Conservation (phyloP, 1,284 basidiomycete genomes). For the Cerioporus squamosus region DNA sequence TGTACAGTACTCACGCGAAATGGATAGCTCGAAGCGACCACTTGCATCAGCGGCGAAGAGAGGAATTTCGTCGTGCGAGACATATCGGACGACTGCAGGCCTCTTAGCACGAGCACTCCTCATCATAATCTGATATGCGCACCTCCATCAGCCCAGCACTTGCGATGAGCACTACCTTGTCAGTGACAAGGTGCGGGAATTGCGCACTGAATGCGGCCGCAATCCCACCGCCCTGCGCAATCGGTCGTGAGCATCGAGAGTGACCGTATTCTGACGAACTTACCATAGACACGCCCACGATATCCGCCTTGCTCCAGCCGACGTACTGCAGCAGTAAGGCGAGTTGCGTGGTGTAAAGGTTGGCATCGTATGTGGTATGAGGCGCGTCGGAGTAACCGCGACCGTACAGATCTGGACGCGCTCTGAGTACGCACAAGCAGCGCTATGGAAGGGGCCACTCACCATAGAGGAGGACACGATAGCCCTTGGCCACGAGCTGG, state of each 20-base stretch:
- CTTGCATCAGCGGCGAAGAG: conserved; percentile 70
- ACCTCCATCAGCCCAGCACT: conserved; percentile 72
- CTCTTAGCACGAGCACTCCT: not conserved
- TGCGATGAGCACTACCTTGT: conserved; percentile 66
- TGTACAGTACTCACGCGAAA: conserved; percentile 50
- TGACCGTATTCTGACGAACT: conserved; percentile 9
- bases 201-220: conserved; percentile 69
- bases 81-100: conserved; percentile 58
- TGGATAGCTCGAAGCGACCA: conserved; percentile 60
- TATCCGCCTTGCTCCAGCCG: conserved; percentile 64
- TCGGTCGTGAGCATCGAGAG: too few relatives aligned
- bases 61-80: conserved; percentile 74
- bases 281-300: conserved; percentile 79
- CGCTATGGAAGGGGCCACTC: conserved; percentile 6
- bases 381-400: conserved; percentile 82
- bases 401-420: conserved; percentile 68
- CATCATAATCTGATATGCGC: conserved; percentile 3
- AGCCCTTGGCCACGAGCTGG: conserved; percentile 61
- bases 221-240: conserved; percentile 67
- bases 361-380: conserved; percentile 61
- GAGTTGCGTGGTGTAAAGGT: conserved; percentile 74
- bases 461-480: conserved; percentile 78
- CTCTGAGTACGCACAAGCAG: not conserved
- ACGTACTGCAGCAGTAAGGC: conserved; percentile 79
- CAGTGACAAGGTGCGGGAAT: conserved; percentile 71